A percentile compares a stretch with the other conserved stretches of the same genome.
These are phyloP conservation scores for Naganishia kalamii DNA, from an alignment of 768 basidiomycete genomes.

Conservation along the genomic window DNA sequence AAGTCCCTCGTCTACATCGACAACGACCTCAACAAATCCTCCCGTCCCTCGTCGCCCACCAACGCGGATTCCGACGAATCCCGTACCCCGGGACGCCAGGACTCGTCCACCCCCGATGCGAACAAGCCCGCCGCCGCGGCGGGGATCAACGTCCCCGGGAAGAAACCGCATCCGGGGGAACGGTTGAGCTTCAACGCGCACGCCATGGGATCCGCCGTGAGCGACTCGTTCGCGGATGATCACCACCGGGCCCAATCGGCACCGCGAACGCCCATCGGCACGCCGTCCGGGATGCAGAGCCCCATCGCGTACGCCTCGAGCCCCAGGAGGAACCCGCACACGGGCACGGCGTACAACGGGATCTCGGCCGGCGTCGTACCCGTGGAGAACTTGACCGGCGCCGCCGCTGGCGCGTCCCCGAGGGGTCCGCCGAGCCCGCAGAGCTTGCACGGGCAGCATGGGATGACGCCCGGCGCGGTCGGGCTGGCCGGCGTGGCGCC, in stretches of 20 bases:
- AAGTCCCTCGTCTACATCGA: slow-evolving; percentile 46
- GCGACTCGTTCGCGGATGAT: slow-evolving; percentile 3
- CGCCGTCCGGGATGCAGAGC: too few species aligned
- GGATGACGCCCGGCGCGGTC: background rate
- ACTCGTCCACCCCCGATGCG: background rate
- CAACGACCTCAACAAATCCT: slow-evolving; percentile 31
- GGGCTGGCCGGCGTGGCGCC: background rate
- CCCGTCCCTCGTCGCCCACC: slow-evolving; percentile 18
- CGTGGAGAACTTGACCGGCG: background rate
- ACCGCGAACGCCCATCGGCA: background rate
- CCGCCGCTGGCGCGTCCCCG: background rate
- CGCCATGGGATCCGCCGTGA: background rate
- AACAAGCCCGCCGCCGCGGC: too few species aligned
- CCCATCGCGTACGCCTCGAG: background rate
- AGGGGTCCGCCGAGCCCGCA: background rate
- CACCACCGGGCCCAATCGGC: background rate
- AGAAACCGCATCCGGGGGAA: too few species aligned
- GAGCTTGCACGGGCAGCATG: background rate
- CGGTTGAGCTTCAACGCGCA: background rate
- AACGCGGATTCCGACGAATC: background rate
- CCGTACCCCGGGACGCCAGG: background rate
- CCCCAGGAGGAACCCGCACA: background rate
- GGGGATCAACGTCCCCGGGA: background rate
- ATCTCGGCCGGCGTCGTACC: background rate
- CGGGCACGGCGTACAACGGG: background rate